Base-by-base conservation (phyloP, 306 rosid genomes). In the Sesbania bispinosa region DNA sequence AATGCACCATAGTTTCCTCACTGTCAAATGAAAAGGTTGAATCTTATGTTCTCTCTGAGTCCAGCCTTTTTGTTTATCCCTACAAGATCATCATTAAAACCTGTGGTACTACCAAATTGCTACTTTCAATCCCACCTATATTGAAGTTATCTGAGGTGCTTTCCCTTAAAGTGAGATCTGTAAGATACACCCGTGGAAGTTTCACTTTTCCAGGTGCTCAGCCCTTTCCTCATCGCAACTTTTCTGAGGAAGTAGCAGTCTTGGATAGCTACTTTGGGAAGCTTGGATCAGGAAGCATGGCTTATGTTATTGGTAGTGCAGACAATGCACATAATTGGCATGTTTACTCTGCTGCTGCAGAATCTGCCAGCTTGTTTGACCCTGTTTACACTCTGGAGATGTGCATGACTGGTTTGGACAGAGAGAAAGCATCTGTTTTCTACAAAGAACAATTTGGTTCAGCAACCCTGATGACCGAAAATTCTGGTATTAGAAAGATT, bases 361-460 rank as follows among this genome's bases (percentile, higher is more conserved):
- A 73, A 1, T 57, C 80, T 20, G 54, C 62, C 13, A 21, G 27
- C 55, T 4, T 55, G 4, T 5, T 0, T 3, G 77, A 81, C 27
- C 32, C 62, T 53, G 71, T 73, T 26, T 84, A 69, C 77, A 79
- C 90, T 6, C 77, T 86, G 0, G 90, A 86, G 71, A 86, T 86
- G 86, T 86, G 90, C 81, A 81, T 86, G 90, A 86, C 88, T 45
- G 86, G 90, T n/a, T 42, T 86, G 43, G 88, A 84, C 61, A 79
- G 53, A 24, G 81, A 50, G 15, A 86, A 79, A 71, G 45, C 90
- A 10, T 63, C 23, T 2, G 84, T 86, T 15, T 86, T 86, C 69
- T 83, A n/a, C 80, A 84, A 86, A 58, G 63, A 78, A 0, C 75
- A 66, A 46, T 73, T 73, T 7, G 78, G 69, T 65, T 76, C 81